phyloP scores from a whole-genome alignment of 129 eudicot genomes.

The Flaveria trinervia region DNA sequence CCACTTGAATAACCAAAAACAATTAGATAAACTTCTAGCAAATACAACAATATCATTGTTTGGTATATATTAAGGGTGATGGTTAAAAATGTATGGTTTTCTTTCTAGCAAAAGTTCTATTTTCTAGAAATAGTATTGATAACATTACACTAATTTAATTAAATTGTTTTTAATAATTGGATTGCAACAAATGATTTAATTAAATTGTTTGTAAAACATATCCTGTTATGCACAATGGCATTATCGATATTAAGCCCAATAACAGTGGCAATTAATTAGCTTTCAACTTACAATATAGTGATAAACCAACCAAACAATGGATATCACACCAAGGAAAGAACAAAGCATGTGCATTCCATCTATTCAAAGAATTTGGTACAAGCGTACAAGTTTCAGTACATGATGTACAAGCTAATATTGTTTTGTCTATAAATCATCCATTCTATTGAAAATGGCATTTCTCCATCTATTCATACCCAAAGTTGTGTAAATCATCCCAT shows the following conservation, averaged over 20 bases:
- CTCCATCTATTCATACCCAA: not conserved
- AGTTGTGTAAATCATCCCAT: constrained; percentile 13
- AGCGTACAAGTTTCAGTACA: constrained; percentile 13
- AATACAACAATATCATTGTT: too few species aligned
- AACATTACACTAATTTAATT: too few species aligned
- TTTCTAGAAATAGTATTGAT: too few species aligned
- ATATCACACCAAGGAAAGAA: constrained; percentile 23
- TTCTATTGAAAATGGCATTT: constrained; percentile 11
- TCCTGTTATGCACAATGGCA: constrained; percentile 3
- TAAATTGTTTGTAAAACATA: not conserved
- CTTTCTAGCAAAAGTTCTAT: too few species aligned
- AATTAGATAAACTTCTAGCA: too few species aligned
- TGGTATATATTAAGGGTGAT: too few species aligned
- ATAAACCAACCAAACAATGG: constrained; percentile 13
- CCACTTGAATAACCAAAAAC: too few species aligned
- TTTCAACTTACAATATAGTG: constrained; percentile 14
- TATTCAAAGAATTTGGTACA: constrained; percentile 12
- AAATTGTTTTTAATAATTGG: too few species aligned
- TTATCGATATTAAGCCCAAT: not conserved
- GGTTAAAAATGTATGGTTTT: not conserved
- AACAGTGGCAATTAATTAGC: constrained; percentile 3
- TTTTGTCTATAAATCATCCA: constrained; percentile 24
- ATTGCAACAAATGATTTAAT: not conserved
- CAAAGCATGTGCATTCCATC: constrained; percentile 23
- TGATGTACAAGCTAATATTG: constrained; percentile 7